Conservation (phyloP, 176 grass and related monocot species). For the Themeda triandra region DNA sequence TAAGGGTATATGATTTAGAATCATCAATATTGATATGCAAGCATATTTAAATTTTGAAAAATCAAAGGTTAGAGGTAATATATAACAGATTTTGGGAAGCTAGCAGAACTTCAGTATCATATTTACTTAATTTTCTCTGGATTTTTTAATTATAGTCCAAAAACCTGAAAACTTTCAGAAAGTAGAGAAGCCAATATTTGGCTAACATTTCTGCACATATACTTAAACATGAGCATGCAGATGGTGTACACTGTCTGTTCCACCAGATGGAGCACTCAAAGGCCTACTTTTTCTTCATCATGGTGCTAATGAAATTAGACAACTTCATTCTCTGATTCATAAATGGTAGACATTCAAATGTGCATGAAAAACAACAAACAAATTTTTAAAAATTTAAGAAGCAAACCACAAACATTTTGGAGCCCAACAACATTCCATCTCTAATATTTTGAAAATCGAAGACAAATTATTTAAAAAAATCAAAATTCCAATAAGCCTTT, state of each 20-base stretch:
- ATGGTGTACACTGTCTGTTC: slow-evolving; percentile 9
- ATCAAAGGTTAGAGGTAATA: background rate
- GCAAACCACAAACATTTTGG: background rate
- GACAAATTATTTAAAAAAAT: background rate
- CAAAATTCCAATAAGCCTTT: background rate
- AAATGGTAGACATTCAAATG: background rate
- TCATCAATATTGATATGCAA: background rate
- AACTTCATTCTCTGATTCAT: background rate
- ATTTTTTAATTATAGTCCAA: background rate
- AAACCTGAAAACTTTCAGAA: background rate
- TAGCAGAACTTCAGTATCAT: background rate
- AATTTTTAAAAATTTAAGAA: background rate
- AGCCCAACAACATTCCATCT: background rate
- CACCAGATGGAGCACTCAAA: slow-evolving; percentile 2
- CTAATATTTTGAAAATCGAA: background rate
- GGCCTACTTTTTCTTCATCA: slow-evolving; percentile 5
- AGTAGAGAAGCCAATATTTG: background rate
- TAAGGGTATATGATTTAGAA: slow-evolving; percentile 24
- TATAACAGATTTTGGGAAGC: background rate
- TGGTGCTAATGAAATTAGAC: background rate
- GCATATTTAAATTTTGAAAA: background rate
- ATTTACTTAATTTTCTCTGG: background rate
- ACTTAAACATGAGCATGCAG: background rate
- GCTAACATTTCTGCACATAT: background rate
- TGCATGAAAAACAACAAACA: background rate